These are phyloP conservation scores for Geotrichum aggregatum DNA, from an alignment of 1,139 yeast genomes.

Conservation along the genomic window DNA sequence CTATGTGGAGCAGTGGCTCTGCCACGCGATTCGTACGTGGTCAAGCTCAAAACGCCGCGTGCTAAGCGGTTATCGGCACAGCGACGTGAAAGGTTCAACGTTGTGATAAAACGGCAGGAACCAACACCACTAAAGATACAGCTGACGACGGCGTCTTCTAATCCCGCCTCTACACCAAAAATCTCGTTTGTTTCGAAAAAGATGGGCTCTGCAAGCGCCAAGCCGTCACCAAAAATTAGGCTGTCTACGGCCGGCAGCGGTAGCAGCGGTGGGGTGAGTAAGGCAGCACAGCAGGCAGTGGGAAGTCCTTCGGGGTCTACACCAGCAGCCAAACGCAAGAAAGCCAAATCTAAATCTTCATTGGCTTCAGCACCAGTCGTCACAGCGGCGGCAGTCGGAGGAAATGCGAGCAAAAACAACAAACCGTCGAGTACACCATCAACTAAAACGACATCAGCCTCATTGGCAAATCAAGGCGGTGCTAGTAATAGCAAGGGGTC, in stretches of 20 bases:
- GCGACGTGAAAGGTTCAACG: conserved; percentile 46
- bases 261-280: conserved; percentile 1
- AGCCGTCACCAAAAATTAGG: conserved; percentile 7
- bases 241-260: conserved; percentile 5
- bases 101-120: conserved; percentile 33
- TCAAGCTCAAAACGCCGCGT: conserved; percentile 62
- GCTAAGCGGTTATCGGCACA: conserved; percentile 63
- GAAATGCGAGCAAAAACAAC: no score
- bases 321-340: conserved; percentile 6
- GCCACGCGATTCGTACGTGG: conserved; percentile 57
- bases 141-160: neutral
- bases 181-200: conserved; percentile 20
- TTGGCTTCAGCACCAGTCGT: neutral
- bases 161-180: conserved; percentile 15
- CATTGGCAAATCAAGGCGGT: no score
- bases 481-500: no score
- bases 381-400: neutral
- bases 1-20: conserved; percentile 62
- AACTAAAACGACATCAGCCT: no score
- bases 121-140: neutral
- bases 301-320: neutral
- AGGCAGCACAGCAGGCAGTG: neutral
- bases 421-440: no score
- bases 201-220: neutral
- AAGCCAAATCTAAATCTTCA: neutral